Evolutionary conservation across 257 asterid species (phyloP), one percentile per base, ranked within the genome.

Genomic region (Solanum commersonii): DNA sequence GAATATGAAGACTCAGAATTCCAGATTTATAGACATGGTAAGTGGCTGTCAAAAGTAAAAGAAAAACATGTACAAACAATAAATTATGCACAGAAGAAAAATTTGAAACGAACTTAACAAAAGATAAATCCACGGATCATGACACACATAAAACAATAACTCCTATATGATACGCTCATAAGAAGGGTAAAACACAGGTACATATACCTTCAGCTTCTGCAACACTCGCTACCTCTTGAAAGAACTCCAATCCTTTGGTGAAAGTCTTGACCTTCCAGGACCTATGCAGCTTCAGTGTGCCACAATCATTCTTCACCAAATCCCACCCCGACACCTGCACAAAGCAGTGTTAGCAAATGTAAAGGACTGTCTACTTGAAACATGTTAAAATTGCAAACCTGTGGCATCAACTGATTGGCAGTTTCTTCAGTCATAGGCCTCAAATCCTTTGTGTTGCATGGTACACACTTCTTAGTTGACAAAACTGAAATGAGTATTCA

Each of bases 211-310:
- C 99, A 49, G 93, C 90, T 93, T 97, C 99, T 10, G 99, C 99
- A 89, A 95, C 93, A 56, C 92, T 91, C 88, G 97, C 99, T n/a
- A 97, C 95, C 60, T 90, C 93, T 49, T 93, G 92, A 85, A 97
- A 94, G 90, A 97, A 96, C 88, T 96, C 96, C 93, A 97, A 88
- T 87, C 99, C 99, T 92, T 90, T 96, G 87, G 91, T 91, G 84
- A 97, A 97, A 70, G 96, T 94, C 93, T 94, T 96, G 56, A 96
- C 99, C 92, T 96, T 96, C 98, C 98, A 97, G 27, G 96, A 91
- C 65, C 89, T 95, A 71, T 93, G 96, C 90, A 97, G 93, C 96
- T 94, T 97, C 93, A 73, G 87, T 14, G 33, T 85, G 77, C 96
- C 98, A 89, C 85, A 93, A 84, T 94, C 98, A 68, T 89, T 93